Evolutionary conservation across 371 early-diverging fungal species (phyloP).

Genomic region (Saksenaea oblongispora): DNA sequence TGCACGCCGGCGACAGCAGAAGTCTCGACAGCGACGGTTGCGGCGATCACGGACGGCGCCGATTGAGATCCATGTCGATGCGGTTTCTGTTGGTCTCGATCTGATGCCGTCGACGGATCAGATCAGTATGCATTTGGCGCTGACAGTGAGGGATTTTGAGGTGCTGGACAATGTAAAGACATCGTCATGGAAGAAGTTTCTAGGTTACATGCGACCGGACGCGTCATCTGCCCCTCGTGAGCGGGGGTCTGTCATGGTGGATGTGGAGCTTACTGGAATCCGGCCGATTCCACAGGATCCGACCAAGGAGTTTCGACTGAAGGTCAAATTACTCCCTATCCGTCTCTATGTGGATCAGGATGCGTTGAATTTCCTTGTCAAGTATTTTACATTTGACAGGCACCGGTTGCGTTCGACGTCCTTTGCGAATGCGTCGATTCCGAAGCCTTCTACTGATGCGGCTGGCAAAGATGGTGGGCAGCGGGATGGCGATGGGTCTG

Average conservation of each 20-base stretch:
- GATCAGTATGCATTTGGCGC: slow-evolving; percentile 48
- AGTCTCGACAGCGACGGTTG: slow-evolving; percentile 7
- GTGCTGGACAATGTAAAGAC: slow-evolving; percentile 79
- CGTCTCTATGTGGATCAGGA: slow-evolving; percentile 94
- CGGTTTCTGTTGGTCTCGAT: slow-evolving; percentile 59
- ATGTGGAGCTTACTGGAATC: slow-evolving; percentile 63
- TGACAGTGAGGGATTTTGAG: slow-evolving; percentile 68
- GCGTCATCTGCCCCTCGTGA: slow-evolving; percentile 56
- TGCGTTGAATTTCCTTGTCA: slow-evolving; percentile 80
- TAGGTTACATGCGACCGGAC: slow-evolving; percentile 67
- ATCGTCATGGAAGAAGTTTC: slow-evolving; percentile 76
- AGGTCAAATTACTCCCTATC: slow-evolving; percentile 74
- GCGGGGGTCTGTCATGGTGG: slow-evolving; percentile 67
- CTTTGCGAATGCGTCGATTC: slow-evolving; percentile 26
- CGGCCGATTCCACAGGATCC: slow-evolving; percentile 57
- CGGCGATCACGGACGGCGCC: slow-evolving; percentile 33
- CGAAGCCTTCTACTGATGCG: background rate
- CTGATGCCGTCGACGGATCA: slow-evolving; percentile 49
- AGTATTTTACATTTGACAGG: slow-evolving; percentile 72
- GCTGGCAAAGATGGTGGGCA: background rate
- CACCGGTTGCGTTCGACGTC: slow-evolving; percentile 29
- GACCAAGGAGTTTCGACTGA: slow-evolving; percentile 64
- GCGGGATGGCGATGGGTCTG: slow-evolving; percentile 14
- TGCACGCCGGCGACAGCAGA: background rate
- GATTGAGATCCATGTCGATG: slow-evolving; percentile 61